Percentiles rank a stretch among this genome's conserved stretches.
phyloP scores from a whole-genome alignment of 2,329 filamentous ascomycete genomes.

The Claviceps pazoutovae region DNA sequence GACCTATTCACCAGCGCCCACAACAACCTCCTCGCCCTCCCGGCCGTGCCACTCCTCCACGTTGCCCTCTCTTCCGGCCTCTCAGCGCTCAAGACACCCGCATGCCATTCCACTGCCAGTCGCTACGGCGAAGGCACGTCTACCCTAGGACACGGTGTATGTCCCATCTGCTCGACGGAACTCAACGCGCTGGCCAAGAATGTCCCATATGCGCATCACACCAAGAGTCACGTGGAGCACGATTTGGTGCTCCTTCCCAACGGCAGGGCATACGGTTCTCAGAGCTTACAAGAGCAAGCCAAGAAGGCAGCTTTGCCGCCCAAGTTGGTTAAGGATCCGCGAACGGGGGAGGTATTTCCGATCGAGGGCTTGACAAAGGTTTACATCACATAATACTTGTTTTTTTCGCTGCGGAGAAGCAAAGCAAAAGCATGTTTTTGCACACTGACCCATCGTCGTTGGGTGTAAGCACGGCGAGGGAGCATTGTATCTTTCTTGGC shows the following conservation, averaged over 20 bases:
- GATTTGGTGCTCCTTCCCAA: conserved; percentile 83
- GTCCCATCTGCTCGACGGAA: conserved; percentile 91
- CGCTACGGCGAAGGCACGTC: conserved; percentile 17
- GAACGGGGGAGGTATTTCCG: conserved; percentile 55
- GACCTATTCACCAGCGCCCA: conserved; percentile 74
- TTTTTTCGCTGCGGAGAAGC: too few species aligned
- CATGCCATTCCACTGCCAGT: conserved; percentile 62
- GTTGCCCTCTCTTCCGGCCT: conserved; percentile 82
- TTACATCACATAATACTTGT: conserved; percentile 56
- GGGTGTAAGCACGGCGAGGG: too few species aligned
- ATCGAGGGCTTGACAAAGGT: conserved; percentile 64
- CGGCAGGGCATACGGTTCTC: conserved; percentile 67
- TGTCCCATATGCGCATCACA: conserved; percentile 90
- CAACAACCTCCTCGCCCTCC: conserved; percentile 72
- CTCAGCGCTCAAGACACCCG: conserved; percentile 88
- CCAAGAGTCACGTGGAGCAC: conserved; percentile 80
- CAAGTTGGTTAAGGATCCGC: conserved; percentile 62
- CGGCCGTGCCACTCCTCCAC: conserved; percentile 71
- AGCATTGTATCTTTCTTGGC: too few species aligned
- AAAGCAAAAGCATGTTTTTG: not conserved
- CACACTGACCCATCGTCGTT: not conserved
- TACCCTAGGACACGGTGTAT: conserved; percentile 58
- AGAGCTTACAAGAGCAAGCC: conserved; percentile 61
- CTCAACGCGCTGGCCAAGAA: conserved; percentile 79
- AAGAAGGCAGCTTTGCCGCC: conserved; percentile 59